Evolutionary conservation across 1,139 yeast species (phyloP), one percentile per base, ranked within the genome.

Genomic region (Kodamaea sp.): DNA sequence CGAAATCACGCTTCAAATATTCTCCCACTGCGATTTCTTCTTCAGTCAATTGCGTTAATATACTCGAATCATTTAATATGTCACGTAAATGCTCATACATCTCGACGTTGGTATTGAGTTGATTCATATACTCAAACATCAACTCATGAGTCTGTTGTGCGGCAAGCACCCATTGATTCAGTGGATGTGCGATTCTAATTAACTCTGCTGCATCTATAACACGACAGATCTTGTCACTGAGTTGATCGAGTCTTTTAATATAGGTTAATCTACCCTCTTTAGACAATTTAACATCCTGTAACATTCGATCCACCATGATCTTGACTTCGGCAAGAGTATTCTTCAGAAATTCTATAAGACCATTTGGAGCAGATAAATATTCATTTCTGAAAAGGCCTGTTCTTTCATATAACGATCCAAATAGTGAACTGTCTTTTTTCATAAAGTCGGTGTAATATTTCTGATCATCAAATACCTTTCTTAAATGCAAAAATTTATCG

Each of bases 171-270:
- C 87, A 88, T 31, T 70, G 64, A 37, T 69, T 68, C 46, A 82
- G 76, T 1, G 97, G 97, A 58, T 92, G 97, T 1, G 84, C 81
- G 36, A 89, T 90, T 38, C 98, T 70, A 24, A 94, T 79, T 61
- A 92, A 92, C 50, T 92, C 98, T 24, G 96, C 94, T 40, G 90
- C 78, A 59, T 92, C 99, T 32, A 92, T 90, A 7, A 88, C 97
- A 44, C 96, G 78, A 58, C 99, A 92, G 32, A 92, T 63, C 15
- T 85, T 76, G 58, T 92, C 98, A 52, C 96, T 85, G 32, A 94
- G 65, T 48, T 89, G 80, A 58, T 92, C 99, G 44, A 92, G 64
- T 39, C 81, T 79, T 37, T 79, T 56, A 39, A 92, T 78, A 44
- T 79, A 86, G 9, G 67, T 60, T 27, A 66, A 53, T 35, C 76